Conservation (phyloP, 2,329 filamentous ascomycete species). For the Hypoxylon sp. region DNA sequence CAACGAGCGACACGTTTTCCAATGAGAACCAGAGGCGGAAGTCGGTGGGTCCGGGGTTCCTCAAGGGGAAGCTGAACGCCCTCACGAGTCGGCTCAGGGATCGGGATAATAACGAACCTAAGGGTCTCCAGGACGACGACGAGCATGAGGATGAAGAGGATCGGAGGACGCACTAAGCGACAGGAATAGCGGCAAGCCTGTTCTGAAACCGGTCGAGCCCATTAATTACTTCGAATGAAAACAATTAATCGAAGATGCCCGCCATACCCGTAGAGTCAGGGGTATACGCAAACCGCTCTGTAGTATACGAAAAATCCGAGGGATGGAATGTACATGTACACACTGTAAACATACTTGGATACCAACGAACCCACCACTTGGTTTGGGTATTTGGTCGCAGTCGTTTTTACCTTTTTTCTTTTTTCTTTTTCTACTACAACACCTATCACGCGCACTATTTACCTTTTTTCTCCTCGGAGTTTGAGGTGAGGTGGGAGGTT, state of each 20-base stretch:
- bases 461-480: slow-evolving; percentile 24
- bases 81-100: slow-evolving; percentile 46
- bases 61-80: slow-evolving; percentile 54
- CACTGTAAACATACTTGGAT: slow-evolving; percentile 26
- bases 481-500: slow-evolving; percentile 16
- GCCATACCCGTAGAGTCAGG: not conserved
- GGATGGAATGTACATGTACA: slow-evolving; percentile 13
- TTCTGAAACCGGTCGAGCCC: not conserved
- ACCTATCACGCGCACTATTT: slow-evolving; percentile 23
- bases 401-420: slow-evolving; percentile 22
- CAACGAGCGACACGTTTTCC: slow-evolving; percentile 20
- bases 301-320: not conserved
- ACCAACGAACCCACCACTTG: slow-evolving; percentile 4
- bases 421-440: slow-evolving; percentile 12
- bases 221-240: slow-evolving; percentile 12
- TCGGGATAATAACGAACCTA: slow-evolving; percentile 38
- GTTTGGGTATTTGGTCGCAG: slow-evolving; percentile 25
- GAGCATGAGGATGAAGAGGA: slow-evolving; percentile 32
- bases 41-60: slow-evolving; percentile 49
- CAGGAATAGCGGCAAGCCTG: slow-evolving; percentile 5
- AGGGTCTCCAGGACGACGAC: slow-evolving; percentile 37
- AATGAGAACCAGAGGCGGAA: slow-evolving; percentile 42
- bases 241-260: slow-evolving; percentile 13
- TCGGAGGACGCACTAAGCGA: slow-evolving; percentile 14
- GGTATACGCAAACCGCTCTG: not conserved